Conservation (phyloP, 768 basidiomycete species). For the Mycena vulgaris region DNA sequence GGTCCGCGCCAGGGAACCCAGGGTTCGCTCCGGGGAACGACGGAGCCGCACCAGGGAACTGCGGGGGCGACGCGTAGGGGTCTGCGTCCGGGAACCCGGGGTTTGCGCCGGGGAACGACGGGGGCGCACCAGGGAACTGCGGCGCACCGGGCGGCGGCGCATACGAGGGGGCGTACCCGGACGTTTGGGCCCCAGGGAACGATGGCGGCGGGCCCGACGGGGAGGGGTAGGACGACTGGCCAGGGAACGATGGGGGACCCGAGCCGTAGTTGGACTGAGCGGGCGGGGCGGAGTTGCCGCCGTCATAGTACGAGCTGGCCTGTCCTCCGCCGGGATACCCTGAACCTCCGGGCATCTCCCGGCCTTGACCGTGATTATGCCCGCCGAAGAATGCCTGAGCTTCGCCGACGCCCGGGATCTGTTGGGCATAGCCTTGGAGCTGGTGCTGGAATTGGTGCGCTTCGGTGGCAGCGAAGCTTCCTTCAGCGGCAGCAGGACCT, state of each 20-base stretch:
- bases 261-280: conserved; percentile 21
- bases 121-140: conserved; percentile 42
- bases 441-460: conserved; percentile 66
- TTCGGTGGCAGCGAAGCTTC: conserved; percentile 63
- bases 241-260: conserved; percentile 27
- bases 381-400: conserved; percentile 55
- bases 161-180: conserved; percentile 50
- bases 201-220: conserved; percentile 48
- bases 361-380: conserved; percentile 35
- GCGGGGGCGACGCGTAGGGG: conserved; percentile 40
- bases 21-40: conserved; percentile 49
- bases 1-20: conserved; percentile 51
- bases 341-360: conserved; percentile 24
- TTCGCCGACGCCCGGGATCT: conserved; percentile 64
- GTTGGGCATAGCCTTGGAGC: conserved; percentile 60
- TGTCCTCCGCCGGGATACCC: conserved; percentile 41
- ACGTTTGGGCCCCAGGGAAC: conserved; percentile 29
- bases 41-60: conserved; percentile 42
- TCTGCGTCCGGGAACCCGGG: conserved; percentile 51
- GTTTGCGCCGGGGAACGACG: conserved; percentile 49
- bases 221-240: conserved; percentile 39
- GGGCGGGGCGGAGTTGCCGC: conserved; percentile 19
- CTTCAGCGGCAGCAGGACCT: conserved; percentile 61
- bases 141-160: conserved; percentile 41
- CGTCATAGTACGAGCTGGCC: conserved; percentile 50